phyloP scores from a whole-genome alignment of 768 basidiomycete genomes.

The Russula ochroleuca region DNA sequence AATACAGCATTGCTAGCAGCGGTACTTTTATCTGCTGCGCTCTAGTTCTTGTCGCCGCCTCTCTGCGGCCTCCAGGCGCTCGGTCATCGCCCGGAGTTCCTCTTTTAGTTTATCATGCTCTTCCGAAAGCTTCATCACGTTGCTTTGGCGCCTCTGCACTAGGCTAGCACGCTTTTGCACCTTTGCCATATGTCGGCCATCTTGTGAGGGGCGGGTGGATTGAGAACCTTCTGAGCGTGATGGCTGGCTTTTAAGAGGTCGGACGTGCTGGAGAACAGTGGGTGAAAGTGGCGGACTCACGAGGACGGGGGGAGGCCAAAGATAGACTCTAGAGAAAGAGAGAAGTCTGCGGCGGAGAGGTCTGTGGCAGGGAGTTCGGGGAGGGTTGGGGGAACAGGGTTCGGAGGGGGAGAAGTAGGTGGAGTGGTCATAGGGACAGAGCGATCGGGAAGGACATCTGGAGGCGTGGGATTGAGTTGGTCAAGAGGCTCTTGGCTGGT shows the following conservation, averaged over 20 bases:
- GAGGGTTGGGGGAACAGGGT: constrained; percentile 14
- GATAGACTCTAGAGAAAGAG: constrained; percentile 21
- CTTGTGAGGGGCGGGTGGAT: neutral
- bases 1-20: neutral
- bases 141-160: constrained; percentile 65
- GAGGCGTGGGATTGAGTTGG: constrained; percentile 2
- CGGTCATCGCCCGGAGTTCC: constrained; percentile 70
- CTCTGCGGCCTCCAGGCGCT: constrained; percentile 71
- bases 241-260: constrained; percentile 11
- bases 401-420: neutral
- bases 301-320: constrained; percentile 4
- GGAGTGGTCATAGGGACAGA: neutral
- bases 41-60: constrained; percentile 48
- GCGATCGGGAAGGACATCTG: constrained; percentile 2
- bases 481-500: neutral
- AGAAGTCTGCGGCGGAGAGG: neutral
- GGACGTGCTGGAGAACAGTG: neutral
- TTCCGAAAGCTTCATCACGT: constrained; percentile 68
- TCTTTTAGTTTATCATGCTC: constrained; percentile 78
- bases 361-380: constrained; percentile 19
- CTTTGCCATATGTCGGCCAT: constrained; percentile 20
- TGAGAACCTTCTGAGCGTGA: neutral
- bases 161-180: constrained; percentile 33
- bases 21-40: constrained; percentile 8
- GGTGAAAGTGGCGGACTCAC: constrained; percentile 12